A percentile compares a stretch with the other conserved stretches of the same genome.
Conservation (phyloP, 805 yeast genomes). For the Zygosaccharomyces siamensis region DNA sequence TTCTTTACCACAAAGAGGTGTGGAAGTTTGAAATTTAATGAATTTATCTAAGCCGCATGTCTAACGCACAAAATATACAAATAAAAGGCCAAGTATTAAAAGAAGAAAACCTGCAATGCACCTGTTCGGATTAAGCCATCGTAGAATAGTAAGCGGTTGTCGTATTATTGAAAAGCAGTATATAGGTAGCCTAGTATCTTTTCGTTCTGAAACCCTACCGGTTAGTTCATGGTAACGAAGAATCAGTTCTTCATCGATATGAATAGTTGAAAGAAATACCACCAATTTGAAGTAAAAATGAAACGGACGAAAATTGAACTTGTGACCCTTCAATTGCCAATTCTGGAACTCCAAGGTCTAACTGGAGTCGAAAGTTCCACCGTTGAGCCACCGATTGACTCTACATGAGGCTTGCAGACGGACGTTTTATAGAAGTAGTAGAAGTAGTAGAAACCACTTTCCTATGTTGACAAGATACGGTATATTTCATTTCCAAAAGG, state of each 20-base stretch:
- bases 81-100: not conserved
- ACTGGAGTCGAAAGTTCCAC: conserved; percentile 68
- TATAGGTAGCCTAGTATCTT: not conserved
- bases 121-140: not conserved
- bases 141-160: not conserved
- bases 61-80: not conserved
- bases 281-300: conserved; percentile 23
- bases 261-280: conserved; percentile 28
- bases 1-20: not conserved
- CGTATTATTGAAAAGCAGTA: not conserved
- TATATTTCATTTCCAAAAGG: no score
- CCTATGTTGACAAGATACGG: no score
- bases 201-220: no score
- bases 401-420: not conserved
- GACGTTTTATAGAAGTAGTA: not conserved
- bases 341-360: conserved; percentile 30
- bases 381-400: conserved; percentile 64
- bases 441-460: no score
- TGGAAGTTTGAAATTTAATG: not conserved
- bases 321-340: conserved; percentile 55
- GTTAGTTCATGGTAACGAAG: no score
- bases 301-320: conserved; percentile 67
- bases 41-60: not conserved
- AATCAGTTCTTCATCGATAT: no score
- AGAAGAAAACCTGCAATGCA: no score